Evolutionary conservation across 129 eudicot species (phyloP).

Genomic region (Scalesia atractyloides): DNA sequence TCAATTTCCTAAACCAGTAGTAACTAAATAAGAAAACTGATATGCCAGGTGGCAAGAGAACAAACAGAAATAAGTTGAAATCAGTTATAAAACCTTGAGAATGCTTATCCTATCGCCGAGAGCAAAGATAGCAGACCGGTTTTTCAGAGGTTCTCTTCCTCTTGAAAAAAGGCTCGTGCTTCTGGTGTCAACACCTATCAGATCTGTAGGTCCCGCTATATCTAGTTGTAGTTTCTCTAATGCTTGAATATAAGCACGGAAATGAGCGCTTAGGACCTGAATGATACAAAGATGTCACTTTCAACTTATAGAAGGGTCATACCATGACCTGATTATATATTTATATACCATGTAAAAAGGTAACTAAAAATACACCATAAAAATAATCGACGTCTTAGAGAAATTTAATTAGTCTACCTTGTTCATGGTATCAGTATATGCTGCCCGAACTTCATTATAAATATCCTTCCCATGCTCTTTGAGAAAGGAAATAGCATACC

Average conservation of each 20-base stretch:
- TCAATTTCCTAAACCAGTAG: slow-evolving; percentile 74
- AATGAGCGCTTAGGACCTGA: slow-evolving; percentile 95
- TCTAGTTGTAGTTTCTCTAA: slow-evolving; percentile 87
- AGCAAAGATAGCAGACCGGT: slow-evolving; percentile 98
- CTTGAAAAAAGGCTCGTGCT: slow-evolving; percentile 83
- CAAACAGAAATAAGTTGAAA: slow-evolving; percentile 1
- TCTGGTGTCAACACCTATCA: slow-evolving; percentile 92
- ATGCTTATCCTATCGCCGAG: slow-evolving; percentile 88
- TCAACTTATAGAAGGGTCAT: background rate
- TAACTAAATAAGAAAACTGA: background rate
- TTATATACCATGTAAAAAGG: background rate
- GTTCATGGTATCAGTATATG: slow-evolving; percentile 96
- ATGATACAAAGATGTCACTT: background rate
- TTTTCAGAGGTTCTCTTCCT: slow-evolving; percentile 93
- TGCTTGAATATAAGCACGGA: slow-evolving; percentile 96
- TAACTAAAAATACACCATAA: background rate
- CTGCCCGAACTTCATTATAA: slow-evolving; percentile 86
- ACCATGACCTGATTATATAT: background rate
- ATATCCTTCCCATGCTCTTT: slow-evolving; percentile 97
- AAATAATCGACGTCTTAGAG: background rate
- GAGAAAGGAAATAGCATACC: slow-evolving; percentile 80
- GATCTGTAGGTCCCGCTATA: slow-evolving; percentile 89
- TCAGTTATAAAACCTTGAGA: slow-evolving; percentile 60
- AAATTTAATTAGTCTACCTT: slow-evolving; percentile 49
- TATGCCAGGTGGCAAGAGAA: slow-evolving; percentile 24